Evolutionary conservation across 2,329 filamentous ascomycete species (phyloP), one percentile per base, ranked within the genome.

Genomic region (Aspergillus sp.): DNA sequence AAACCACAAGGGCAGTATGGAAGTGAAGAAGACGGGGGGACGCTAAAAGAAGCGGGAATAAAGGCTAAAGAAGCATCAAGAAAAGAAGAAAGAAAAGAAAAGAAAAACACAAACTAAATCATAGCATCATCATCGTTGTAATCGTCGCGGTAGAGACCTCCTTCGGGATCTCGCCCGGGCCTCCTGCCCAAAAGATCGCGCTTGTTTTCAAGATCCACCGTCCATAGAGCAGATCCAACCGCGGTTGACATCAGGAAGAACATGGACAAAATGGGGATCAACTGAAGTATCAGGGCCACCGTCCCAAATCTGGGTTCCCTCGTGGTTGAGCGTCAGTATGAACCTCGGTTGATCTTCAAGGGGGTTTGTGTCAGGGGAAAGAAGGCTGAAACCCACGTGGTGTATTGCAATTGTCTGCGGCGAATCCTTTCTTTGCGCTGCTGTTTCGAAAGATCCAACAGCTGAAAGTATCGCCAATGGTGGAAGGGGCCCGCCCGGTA

Each of bases 201-300:
- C 66, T 85, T 80, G 57, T 86, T 81, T 75, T 98, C 93, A 54
- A 97, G 78, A 65, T 89, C 87, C 2, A 88, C 88, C 2, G 88
- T 91, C 93, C 94, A 98, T 38, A 98, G 79, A 1, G 92, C 94
- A 47, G 91, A 89, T 2, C 94, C 95, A 19, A 88, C 86, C 1
- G 93, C 90, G 3, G 90, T 92, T 0, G 94, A 97, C 66, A 99
- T 79, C 41, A 98, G 82, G 74, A 98, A 97, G 72, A 98, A 88
- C 83, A 99, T 96, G n/a, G 90, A 96, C 52, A 97, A 77, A 11
- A 94, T 83, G 1, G 95, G 95, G 8, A 97, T 83, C n/a, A 98
- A 83, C 77, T 97, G 91, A 27, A 98, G 77, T 6, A 92, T 75
- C 79, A 97, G 86, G 53, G 92, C 91, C 3, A 95, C 83, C 0